Percentiles rank a stretch among this genome's conserved stretches.
These are phyloP conservation scores for Trichoderma asperelloides DNA, from an alignment of 495 filamentous ascomycete species.

Conservation along the genomic window DNA sequence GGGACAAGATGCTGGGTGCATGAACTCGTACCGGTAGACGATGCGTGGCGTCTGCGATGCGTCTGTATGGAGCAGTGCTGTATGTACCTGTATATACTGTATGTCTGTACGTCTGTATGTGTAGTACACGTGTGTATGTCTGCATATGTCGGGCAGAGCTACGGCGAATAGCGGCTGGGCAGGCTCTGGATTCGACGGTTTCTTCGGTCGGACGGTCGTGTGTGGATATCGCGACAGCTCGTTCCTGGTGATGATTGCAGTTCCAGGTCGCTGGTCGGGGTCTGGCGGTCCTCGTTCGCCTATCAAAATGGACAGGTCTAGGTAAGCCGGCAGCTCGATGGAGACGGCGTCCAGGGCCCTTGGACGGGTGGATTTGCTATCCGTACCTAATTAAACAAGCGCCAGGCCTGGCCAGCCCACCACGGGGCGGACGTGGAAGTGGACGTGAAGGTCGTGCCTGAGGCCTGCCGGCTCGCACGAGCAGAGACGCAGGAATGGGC, in stretches of 20 bases:
- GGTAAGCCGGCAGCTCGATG: neutral
- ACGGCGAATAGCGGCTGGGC: neutral
- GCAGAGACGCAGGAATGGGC: neutral
- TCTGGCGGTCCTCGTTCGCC: slow-evolving; percentile 6
- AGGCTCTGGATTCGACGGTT: neutral
- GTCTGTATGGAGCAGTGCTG: neutral
- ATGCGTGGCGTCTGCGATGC: neutral
- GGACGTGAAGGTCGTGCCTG: neutral
- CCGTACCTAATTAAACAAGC: slow-evolving; percentile 7
- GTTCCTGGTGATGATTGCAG: neutral
- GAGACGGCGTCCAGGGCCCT: neutral
- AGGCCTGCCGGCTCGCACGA: neutral
- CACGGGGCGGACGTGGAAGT: neutral
- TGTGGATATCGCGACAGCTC: neutral
- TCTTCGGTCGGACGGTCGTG: neutral
- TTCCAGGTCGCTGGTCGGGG: neutral
- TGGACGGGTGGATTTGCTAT: neutral
- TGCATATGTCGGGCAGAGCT: slow-evolving; percentile 2
- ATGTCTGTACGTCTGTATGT: neutral
- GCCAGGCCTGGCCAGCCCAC: neutral
- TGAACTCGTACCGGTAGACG: slow-evolving; percentile 4
- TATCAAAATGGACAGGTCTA: neutral
- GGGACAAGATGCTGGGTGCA: neutral
- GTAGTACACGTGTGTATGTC: neutral
- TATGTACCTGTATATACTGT: no score